Percentiles rank a stretch among this genome's conserved stretches.
Conservation (phyloP, 257 asterid genomes). For the Verbena officinalis region DNA sequence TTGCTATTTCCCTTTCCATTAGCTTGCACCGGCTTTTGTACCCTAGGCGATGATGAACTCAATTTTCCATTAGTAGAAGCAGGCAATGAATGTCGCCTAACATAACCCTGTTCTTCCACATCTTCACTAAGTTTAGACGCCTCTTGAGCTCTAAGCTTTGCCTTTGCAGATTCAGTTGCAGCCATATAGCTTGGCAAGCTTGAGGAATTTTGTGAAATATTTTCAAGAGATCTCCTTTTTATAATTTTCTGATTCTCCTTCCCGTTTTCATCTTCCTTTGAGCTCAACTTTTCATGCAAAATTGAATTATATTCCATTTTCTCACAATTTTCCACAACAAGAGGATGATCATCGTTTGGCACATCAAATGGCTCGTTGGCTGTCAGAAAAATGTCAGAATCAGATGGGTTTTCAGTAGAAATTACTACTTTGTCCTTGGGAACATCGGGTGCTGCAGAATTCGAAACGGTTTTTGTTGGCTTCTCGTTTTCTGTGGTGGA, state of each 20-base stretch:
- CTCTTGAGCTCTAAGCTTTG: conserved; percentile 62
- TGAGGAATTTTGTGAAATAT: conserved; percentile 49
- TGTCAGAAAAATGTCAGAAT: conserved; percentile 12
- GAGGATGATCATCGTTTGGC: conserved; percentile 33
- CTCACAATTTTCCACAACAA: conserved; percentile 35
- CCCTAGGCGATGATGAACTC: conserved; percentile 53
- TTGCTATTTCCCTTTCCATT: conserved; percentile 56
- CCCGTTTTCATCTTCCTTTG: conserved; percentile 40
- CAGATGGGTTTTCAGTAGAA: conserved; percentile 21
- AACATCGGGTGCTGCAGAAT: conserved; percentile 36
- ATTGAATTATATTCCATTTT: conserved; percentile 28
- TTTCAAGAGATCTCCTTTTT: conserved; percentile 61
- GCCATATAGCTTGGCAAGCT: conserved; percentile 70
- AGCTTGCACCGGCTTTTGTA: conserved; percentile 56
- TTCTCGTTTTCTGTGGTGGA: conserved; percentile 48
- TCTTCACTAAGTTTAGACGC: conserved; percentile 43
- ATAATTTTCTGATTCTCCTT: conserved; percentile 52
- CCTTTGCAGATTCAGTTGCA: conserved; percentile 68
- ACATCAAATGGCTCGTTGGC: conserved; percentile 33
- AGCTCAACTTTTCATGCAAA: conserved; percentile 37
- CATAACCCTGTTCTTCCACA: conserved; percentile 40
- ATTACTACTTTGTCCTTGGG: conserved; percentile 34
- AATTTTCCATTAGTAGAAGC: conserved; percentile 43
- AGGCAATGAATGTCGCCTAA: conserved; percentile 63
- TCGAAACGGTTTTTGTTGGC: conserved; percentile 29